These are phyloP conservation scores for Tephrocybe sp. DNA, from an alignment of 768 basidiomycete species.

Conservation along the genomic window DNA sequence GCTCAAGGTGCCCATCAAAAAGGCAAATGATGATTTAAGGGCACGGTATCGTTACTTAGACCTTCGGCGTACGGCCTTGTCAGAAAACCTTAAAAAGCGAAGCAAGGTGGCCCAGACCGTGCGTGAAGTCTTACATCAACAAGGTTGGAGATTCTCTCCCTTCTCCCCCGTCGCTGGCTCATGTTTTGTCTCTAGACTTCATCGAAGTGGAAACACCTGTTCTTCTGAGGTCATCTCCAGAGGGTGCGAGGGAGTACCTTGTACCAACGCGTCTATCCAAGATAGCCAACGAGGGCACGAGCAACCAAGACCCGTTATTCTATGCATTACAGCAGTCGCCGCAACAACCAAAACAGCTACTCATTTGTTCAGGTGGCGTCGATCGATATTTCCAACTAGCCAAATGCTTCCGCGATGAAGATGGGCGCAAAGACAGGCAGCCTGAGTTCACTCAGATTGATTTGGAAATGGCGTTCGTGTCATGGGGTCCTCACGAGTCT, in stretches of 20 bases:
- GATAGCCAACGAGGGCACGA: constrained; percentile 18
- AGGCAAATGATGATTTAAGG: constrained; percentile 88
- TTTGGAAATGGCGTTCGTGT: constrained; percentile 94
- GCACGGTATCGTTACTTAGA: constrained; percentile 88
- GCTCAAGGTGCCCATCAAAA: constrained; percentile 10
- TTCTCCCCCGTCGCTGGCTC: constrained; percentile 5
- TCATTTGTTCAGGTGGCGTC: constrained; percentile 88
- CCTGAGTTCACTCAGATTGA: constrained; percentile 98
- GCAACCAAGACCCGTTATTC: constrained; percentile 47
- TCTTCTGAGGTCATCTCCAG: constrained; percentile 87
- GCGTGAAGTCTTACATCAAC: constrained; percentile 68
- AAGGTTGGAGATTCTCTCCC: constrained; percentile 44
- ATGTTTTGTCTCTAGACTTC: constrained; percentile 59
- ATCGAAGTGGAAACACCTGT: constrained; percentile 93
- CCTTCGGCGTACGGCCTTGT: constrained; percentile 72
- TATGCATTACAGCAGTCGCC: constrained; percentile 94
- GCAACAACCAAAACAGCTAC: constrained; percentile 92
- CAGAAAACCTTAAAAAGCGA: constrained; percentile 79
- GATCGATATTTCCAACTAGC: constrained; percentile 93
- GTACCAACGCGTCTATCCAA: constrained; percentile 71
- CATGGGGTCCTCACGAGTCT: constrained; percentile 57
- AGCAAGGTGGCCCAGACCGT: constrained; percentile 81
- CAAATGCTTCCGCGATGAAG: constrained; percentile 94
- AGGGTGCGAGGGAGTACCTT: constrained; percentile 92
- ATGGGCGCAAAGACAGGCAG: constrained; percentile 91